Base-by-base conservation (phyloP, 2,329 filamentous ascomycete species). In the Pseudodiploospora longispora region DNA sequence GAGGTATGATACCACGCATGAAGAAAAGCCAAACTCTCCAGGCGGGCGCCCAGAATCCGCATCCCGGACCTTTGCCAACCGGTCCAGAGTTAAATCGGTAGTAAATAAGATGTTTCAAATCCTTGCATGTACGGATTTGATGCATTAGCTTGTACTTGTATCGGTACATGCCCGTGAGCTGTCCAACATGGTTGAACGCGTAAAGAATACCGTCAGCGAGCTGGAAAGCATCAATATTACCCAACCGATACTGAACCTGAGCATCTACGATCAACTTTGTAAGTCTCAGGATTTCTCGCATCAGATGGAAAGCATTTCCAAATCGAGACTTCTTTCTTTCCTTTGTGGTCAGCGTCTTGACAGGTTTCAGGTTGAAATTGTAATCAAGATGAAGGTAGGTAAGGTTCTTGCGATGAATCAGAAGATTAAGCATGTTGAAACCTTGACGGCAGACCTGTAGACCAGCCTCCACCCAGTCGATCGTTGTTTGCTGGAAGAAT, bases 141-240 rank as follows among this genome's bases (percentile, higher is more conserved):
- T 98, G 93, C 93, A 98, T 98, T 45, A 98, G 76, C 75, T 98
- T 98, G 74, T 98, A 98, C 75, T 98, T 98, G 78, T 98, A 98
- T 49, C 93, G 85, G 69, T 98, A 98, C 93, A 98, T 98, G 62
- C 93, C 93, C 10, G 93, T 98, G 49, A 98, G 74, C 66, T 98
- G 94, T 50, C 93, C 93, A 46, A 98, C 93, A 56, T 98, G 93
- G 68, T 98, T 98, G 72, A 98, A 98, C 12, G 93, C 94, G 57
- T 98, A 98, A n/a, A 97, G 74, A 46, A 98, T 98, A 64, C 93
- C 93, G 64, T 98, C 93, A 4, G 93, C 93, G 52, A 98, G 82
- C 65, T 98, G 93, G 72, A 98, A 98, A 33, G 94, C 93, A 65
- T 98, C 93, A 51, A 98, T 97, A 59, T 98, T 98, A 47, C 94